These are phyloP conservation scores for Allium fistulosum DNA, from an alignment of 106 monocot genomes.

Conservation along the genomic window DNA sequence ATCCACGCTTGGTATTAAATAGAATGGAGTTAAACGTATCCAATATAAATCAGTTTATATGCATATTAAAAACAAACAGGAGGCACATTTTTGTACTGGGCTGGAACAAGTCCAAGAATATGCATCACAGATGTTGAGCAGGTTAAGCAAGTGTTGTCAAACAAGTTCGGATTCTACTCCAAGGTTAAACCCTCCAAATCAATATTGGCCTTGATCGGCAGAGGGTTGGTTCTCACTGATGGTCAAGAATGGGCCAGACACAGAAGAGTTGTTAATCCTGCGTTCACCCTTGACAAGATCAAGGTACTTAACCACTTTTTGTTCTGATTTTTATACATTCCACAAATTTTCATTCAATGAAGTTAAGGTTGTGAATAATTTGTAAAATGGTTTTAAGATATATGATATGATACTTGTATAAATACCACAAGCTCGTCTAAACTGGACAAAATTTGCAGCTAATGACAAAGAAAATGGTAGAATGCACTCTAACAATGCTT, in stretches of 20 bases:
- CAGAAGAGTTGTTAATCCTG: slow-evolving; percentile 35
- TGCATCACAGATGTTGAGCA: slow-evolving; percentile 34
- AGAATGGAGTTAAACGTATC: background rate
- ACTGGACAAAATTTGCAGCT: slow-evolving; percentile 5
- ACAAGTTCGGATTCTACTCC: slow-evolving; percentile 39
- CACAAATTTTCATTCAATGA: too few species aligned
- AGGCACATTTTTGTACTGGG: slow-evolving; percentile 31
- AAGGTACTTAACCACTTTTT: slow-evolving; percentile 9
- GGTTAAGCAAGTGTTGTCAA: slow-evolving; percentile 10
- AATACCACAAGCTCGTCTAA: too few species aligned
- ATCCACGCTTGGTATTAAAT: background rate
- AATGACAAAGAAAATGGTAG: slow-evolving; percentile 27
- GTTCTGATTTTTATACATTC: too few species aligned
- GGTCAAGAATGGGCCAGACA: slow-evolving; percentile 46
- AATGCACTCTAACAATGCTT: slow-evolving; percentile 21
- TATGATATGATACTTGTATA: too few species aligned
- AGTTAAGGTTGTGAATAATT: too few species aligned
- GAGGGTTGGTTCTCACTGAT: slow-evolving; percentile 31
- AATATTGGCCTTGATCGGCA: slow-evolving; percentile 25
- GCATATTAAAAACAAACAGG: background rate
- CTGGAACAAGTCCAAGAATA: slow-evolving; percentile 25
- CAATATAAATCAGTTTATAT: too few species aligned
- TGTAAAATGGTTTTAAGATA: too few species aligned
- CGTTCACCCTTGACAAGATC: slow-evolving; percentile 57
- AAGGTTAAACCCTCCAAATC: slow-evolving; percentile 1